Evolutionary conservation across 2,329 filamentous ascomycete species (phyloP).

Genomic region (Beauveria sp.): DNA sequence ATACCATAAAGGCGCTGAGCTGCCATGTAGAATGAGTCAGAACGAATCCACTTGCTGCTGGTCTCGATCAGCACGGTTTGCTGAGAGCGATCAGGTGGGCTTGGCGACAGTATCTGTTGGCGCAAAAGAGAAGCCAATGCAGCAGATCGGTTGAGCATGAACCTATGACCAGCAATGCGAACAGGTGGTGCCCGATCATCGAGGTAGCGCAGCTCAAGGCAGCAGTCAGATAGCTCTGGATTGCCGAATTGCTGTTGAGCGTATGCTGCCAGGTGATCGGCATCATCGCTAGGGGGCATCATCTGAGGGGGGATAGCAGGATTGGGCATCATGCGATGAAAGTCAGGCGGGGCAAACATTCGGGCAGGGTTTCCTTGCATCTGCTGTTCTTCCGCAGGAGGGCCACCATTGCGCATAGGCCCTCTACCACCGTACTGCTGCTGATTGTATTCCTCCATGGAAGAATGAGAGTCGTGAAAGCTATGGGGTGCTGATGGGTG

Average conservation of each 20-base stretch:
- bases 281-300: slow-evolving; percentile 21
- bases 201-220: slow-evolving; percentile 33
- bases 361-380: slow-evolving; percentile 22
- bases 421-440: slow-evolving; percentile 32
- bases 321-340: slow-evolving; percentile 26
- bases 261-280: slow-evolving; percentile 36
- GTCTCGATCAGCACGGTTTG: slow-evolving; percentile 35
- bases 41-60: slow-evolving; percentile 44
- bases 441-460: slow-evolving; percentile 39
- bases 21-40: slow-evolving; percentile 49
- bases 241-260: slow-evolving; percentile 28
- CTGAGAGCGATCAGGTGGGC: slow-evolving; percentile 16
- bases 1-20: slow-evolving; percentile 51
- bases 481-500: slow-evolving; percentile 52
- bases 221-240: slow-evolving; percentile 32
- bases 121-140: slow-evolving; percentile 21
- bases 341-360: slow-evolving; percentile 24
- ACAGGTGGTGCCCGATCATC: slow-evolving; percentile 28
- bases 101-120: slow-evolving; percentile 24
- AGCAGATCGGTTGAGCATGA: slow-evolving; percentile 46
- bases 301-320: slow-evolving; percentile 21
- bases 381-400: slow-evolving; percentile 23
- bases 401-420: slow-evolving; percentile 30
- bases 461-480: slow-evolving; percentile 55
- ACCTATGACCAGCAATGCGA: slow-evolving; percentile 44